A percentile compares a stretch with the other conserved stretches of the same genome.
phyloP scores from a whole-genome alignment of 768 basidiomycete genomes.

The Chalciporus chontae region DNA sequence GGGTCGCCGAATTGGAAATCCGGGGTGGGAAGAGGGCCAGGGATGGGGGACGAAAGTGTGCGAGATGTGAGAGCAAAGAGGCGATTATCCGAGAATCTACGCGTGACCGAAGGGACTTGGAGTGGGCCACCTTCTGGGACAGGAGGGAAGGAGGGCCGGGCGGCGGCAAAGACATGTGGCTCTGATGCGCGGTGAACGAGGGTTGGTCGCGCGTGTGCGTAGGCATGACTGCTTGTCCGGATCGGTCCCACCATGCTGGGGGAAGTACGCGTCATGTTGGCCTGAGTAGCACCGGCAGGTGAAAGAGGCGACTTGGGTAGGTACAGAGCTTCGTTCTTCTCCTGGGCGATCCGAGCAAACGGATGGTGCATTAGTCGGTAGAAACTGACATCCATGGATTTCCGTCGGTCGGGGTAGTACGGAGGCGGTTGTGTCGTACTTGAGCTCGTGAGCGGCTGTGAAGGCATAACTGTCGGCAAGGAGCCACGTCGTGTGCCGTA shows the following conservation, averaged over 20 bases:
- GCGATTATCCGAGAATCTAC: constrained; percentile 42
- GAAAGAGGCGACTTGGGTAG: constrained; percentile 33
- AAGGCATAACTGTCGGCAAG: constrained; percentile 41
- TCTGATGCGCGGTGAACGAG: constrained; percentile 32
- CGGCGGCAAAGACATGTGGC: constrained; percentile 34
- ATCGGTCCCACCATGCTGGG: constrained; percentile 35
- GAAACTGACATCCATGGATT: constrained; percentile 41
- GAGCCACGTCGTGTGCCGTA: constrained; percentile 49
- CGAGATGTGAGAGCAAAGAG: constrained; percentile 49
- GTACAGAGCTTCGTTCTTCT: constrained; percentile 33
- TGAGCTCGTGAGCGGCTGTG: constrained; percentile 20
- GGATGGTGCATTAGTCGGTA: constrained; percentile 51
- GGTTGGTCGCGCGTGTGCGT: constrained; percentile 35
- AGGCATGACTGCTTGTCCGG: constrained; percentile 46
- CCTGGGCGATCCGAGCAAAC: constrained; percentile 31
- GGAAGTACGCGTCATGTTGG: constrained; percentile 37
- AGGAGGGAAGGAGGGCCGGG: constrained; percentile 36
- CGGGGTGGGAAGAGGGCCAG: constrained; percentile 58
- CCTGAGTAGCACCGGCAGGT: constrained; percentile 28
- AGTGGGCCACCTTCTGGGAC: constrained; percentile 24
- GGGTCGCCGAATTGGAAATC: constrained; percentile 65
- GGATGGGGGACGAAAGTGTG: constrained; percentile 42
- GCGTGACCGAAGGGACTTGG: constrained; percentile 10
- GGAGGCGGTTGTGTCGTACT: constrained; percentile 35
- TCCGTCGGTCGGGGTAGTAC: constrained; percentile 35